A percentile compares a stretch with the other conserved stretches of the same genome.
Evolutionary conservation across 805 yeast species (phyloP).

Genomic region (Wickerhamiella qilinensis): DNA sequence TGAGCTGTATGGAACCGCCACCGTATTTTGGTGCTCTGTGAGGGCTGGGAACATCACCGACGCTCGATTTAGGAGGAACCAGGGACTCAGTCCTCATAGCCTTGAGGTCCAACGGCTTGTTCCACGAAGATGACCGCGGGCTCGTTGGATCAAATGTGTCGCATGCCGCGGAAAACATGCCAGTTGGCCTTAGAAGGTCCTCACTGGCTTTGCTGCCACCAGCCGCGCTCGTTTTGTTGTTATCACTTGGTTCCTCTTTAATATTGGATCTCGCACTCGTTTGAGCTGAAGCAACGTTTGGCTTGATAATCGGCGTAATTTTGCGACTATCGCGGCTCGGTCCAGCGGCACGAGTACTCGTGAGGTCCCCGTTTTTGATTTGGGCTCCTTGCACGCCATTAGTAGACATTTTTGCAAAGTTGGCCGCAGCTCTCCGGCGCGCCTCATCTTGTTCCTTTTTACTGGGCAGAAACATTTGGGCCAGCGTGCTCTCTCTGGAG

Average conservation of each 20-base stretch:
- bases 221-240: no score
- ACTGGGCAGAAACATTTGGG: not conserved
- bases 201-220: no score
- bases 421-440: not conserved
- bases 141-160: conserved; percentile 15
- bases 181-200: no score
- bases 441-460: not conserved
- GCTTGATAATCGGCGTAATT: not conserved
- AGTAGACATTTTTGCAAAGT: not conserved
- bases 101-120: conserved; percentile 6
- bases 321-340: not conserved
- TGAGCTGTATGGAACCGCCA: no score
- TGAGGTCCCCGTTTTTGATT: not conserved
- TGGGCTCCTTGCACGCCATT: not conserved
- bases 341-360: not conserved
- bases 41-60: not conserved
- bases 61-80: not conserved
- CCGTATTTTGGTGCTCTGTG: not conserved
- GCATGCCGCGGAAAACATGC: no score
- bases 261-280: no score
- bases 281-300: not conserved
- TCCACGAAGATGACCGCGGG: conserved; percentile 14
- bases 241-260: no score
- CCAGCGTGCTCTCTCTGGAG: no score
- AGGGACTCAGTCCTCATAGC: conserved; percentile 4